phyloP scores from a whole-genome alignment of 2,329 filamentous ascomycete genomes.

The Trichoderma atroviride region DNA sequence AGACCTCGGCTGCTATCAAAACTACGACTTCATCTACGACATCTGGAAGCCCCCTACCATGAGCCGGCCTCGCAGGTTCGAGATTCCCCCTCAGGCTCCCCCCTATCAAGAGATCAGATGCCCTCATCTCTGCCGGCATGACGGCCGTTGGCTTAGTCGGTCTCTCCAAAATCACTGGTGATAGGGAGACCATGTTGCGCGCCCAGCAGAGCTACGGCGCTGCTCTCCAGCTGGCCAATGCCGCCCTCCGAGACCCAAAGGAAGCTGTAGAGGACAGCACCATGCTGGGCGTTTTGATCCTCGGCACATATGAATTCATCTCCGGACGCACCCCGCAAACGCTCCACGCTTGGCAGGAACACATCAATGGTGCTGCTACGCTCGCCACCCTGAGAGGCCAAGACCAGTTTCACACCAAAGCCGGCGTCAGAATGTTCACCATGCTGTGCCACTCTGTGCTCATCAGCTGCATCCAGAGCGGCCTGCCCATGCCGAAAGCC shows the following conservation, averaged over 20 bases:
- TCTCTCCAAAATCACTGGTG: conserved; percentile 50
- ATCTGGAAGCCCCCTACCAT: conserved; percentile 52
- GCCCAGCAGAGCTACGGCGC: conserved; percentile 55
- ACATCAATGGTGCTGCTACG: conserved; percentile 55
- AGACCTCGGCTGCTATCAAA: conserved; percentile 51
- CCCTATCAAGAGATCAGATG: conserved; percentile 18
- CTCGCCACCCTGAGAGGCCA: conserved; percentile 54
- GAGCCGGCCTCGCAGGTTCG: conserved; percentile 33
- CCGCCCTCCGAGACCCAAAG: conserved; percentile 49
- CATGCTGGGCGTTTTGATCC: conserved; percentile 56
- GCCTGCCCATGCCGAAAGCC: conserved; percentile 51
- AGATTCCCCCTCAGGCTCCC: conserved; percentile 36
- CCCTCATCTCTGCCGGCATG: conserved; percentile 54
- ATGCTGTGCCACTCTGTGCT: conserved; percentile 56
- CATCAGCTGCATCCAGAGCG: conserved; percentile 55
- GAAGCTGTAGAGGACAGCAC: conserved; percentile 53
- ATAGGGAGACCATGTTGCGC: conserved; percentile 47
- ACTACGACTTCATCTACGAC: conserved; percentile 57
- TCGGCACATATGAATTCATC: conserved; percentile 59
- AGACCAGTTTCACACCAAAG: conserved; percentile 49
- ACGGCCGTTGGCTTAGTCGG: conserved; percentile 58
- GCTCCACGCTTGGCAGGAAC: conserved; percentile 55
- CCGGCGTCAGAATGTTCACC: conserved; percentile 55
- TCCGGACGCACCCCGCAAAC: conserved; percentile 51
- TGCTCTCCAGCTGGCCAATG: conserved; percentile 54